phyloP scores from a whole-genome alignment of 2,329 filamentous ascomycete species.

The Apiospora saccharicola region DNA sequence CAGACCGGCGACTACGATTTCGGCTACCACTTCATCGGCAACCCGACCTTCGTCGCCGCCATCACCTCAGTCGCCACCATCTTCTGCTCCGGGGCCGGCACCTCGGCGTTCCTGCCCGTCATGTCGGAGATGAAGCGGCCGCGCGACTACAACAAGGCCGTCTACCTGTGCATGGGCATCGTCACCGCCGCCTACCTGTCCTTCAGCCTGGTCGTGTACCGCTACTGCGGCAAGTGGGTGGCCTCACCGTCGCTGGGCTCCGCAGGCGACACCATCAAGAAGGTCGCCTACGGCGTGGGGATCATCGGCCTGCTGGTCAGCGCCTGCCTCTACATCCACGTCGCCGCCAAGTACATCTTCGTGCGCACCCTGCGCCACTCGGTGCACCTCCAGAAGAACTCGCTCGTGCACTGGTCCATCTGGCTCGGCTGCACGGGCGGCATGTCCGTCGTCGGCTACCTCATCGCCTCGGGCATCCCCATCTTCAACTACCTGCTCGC shows the following conservation, averaged over 20 bases:
- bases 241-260: conserved; percentile 68
- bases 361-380: conserved; percentile 43
- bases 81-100: conserved; percentile 66
- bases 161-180: conserved; percentile 65
- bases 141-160: conserved; percentile 65
- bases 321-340: conserved; percentile 42
- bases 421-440: conserved; percentile 40
- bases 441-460: conserved; percentile 34
- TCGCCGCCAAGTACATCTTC: conserved; percentile 45
- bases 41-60: conserved; percentile 64
- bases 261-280: conserved; percentile 66
- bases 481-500: conserved; percentile 44
- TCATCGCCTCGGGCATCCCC: conserved; percentile 38
- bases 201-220: conserved; percentile 67
- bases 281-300: conserved; percentile 66
- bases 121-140: conserved; percentile 71
- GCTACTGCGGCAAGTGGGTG: conserved; percentile 68
- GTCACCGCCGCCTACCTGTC: conserved; percentile 64
- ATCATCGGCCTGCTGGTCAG: conserved; percentile 60
- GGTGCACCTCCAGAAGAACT: conserved; percentile 41
- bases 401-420: conserved; percentile 39
- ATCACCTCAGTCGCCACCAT: conserved; percentile 66
- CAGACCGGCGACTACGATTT: conserved; percentile 65
- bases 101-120: conserved; percentile 68
- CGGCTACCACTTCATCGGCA: conserved; percentile 62